Evolutionary conservation across 495 filamentous ascomycete species (phyloP).

Genomic region (Penicillium roqueforti): DNA sequence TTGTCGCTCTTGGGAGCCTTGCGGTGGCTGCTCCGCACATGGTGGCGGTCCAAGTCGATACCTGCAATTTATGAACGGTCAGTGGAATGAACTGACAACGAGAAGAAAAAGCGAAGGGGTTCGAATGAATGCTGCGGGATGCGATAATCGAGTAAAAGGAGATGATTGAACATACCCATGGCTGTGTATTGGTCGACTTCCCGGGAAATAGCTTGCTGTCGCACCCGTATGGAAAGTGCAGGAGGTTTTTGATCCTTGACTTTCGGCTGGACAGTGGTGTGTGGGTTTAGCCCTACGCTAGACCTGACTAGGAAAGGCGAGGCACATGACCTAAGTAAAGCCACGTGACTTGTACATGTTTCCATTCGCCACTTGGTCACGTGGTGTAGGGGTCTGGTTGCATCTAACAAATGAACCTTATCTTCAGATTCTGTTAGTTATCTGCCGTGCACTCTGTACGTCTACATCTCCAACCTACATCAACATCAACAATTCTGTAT

Average conservation of each 20-base stretch:
- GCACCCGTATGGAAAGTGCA: conserved; percentile 43
- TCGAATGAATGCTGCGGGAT: not conserved
- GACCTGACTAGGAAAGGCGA: conserved; percentile 20
- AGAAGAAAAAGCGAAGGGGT: not conserved
- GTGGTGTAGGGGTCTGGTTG: not conserved
- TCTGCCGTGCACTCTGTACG: not conserved
- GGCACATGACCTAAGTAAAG: not conserved
- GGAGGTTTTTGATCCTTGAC: conserved; percentile 43
- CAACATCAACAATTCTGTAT: too few species aligned
- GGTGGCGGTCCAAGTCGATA: conserved; percentile 73
- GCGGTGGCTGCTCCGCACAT: conserved; percentile 81
- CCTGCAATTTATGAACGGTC: conserved; percentile 33
- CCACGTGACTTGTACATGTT: not conserved
- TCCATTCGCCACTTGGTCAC: not conserved
- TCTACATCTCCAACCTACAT: too few species aligned
- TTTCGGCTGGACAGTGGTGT: conserved; percentile 45
- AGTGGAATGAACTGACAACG: conserved; percentile 3
- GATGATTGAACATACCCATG: conserved; percentile 42
- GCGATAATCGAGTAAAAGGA: not conserved
- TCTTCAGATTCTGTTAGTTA: not conserved
- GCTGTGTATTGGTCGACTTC: conserved; percentile 44
- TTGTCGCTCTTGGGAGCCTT: conserved; percentile 98
- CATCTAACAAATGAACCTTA: not conserved
- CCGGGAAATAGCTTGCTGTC: conserved; percentile 45
- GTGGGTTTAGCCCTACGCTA: conserved; percentile 51